phyloP scores from a whole-genome alignment of 805 yeast species.

The Metschnikowia dekortorum region DNA sequence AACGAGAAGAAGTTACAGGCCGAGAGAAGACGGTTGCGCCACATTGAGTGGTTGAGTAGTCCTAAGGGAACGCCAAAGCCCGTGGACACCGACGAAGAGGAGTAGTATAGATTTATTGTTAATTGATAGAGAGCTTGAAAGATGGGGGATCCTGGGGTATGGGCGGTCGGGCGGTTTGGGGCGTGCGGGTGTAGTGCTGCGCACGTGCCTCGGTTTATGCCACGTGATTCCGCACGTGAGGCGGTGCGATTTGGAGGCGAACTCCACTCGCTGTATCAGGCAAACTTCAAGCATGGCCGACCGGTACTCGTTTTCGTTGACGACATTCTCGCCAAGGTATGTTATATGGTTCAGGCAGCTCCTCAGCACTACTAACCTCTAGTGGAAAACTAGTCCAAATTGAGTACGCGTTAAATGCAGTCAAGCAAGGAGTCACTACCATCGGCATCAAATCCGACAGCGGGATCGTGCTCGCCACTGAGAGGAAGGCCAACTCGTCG shows the following conservation, averaged over 20 bases:
- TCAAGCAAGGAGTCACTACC: conserved; percentile 96
- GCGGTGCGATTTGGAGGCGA: conserved; percentile 6
- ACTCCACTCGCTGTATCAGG: background rate
- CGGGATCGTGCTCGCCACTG: conserved; percentile 96
- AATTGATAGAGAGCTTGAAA: background rate
- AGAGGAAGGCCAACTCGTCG: conserved; percentile 79
- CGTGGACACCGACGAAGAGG: conserved; percentile 90
- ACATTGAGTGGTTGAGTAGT: conserved; percentile 88
- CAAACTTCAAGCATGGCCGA: conserved; percentile 70
- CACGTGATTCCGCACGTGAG: background rate
- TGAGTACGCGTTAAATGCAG: conserved; percentile 96
- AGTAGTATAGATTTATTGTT: conserved; percentile 16
- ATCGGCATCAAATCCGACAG: conserved; percentile 91
- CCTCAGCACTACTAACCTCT: conserved; percentile 20
- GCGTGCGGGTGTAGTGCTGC: background rate
- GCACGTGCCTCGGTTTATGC: too few relatives aligned
- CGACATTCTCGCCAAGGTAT: conserved; percentile 95
- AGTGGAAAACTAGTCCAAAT: conserved; percentile 97
- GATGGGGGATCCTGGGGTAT: too few relatives aligned
- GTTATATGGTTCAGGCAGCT: conserved; percentile 22
- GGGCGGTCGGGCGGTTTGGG: too few relatives aligned
- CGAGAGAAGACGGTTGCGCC: conserved; percentile 90
- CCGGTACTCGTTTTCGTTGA: conserved; percentile 93
- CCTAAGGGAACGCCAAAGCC: conserved; percentile 99
- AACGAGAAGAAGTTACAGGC: conserved; percentile 89